phyloP scores from a whole-genome alignment of 2,329 filamentous ascomycete species.

The Dactylonectria macrodidyma region DNA sequence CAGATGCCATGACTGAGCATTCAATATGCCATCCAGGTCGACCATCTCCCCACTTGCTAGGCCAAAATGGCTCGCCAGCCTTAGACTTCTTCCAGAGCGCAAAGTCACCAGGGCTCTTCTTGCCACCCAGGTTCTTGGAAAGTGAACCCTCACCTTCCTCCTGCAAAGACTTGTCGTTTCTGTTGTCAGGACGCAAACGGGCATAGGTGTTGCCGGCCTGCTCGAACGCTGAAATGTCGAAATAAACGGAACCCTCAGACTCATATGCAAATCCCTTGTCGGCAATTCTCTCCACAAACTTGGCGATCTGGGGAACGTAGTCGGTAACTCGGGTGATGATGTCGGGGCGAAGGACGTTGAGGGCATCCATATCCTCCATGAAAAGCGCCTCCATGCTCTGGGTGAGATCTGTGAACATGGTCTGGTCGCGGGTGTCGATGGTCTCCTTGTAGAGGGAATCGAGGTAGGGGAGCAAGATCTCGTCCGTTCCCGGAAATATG shows the following conservation, averaged over 20 bases:
- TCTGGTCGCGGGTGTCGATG: constrained; percentile 73
- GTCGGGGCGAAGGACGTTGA: constrained; percentile 89
- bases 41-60: constrained; percentile 88
- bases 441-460: constrained; percentile 78
- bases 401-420: constrained; percentile 89
- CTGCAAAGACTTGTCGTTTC: constrained; percentile 85
- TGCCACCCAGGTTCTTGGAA: constrained; percentile 72
- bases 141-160: constrained; percentile 93
- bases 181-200: constrained; percentile 86
- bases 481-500: constrained; percentile 70
- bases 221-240: constrained; percentile 91
- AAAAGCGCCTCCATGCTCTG: constrained; percentile 90
- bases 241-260: constrained; percentile 90
- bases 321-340: constrained; percentile 92
- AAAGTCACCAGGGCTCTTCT: constrained; percentile 87
- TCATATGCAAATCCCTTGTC: constrained; percentile 90
- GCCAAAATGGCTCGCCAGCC: constrained; percentile 92
- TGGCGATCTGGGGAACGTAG: constrained; percentile 88
- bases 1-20: constrained; percentile 95
- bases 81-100: constrained; percentile 95
- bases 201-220: constrained; percentile 88
- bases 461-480: constrained; percentile 85
- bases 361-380: constrained; percentile 85
- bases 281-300: constrained; percentile 87
- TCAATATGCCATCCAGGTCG: constrained; percentile 98